Evolutionary conservation across 306 rosid species (phyloP).

Genomic region (Alnus rubra): DNA sequence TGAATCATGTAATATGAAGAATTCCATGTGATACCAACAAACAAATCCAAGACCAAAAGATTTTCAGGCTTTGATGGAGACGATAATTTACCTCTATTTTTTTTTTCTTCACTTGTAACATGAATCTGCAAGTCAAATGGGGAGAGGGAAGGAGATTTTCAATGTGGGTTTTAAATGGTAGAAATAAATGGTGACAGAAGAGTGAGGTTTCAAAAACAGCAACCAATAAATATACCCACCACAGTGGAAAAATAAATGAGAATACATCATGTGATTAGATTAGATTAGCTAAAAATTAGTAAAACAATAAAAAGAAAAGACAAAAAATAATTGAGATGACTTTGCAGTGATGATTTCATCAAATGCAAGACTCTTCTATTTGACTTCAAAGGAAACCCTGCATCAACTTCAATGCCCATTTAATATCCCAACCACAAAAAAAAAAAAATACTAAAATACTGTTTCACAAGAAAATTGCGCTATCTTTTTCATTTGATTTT

Average conservation of each 20-base stretch:
- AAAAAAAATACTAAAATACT: slow-evolving; percentile 5
- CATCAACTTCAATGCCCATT: slow-evolving; percentile 59
- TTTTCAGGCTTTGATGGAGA: slow-evolving; percentile 29
- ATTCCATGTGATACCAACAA: slow-evolving; percentile 8
- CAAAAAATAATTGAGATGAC: neutral
- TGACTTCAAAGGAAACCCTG: slow-evolving; percentile 43
- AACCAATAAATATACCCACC: slow-evolving; percentile 7
- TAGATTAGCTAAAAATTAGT: slow-evolving; percentile 15
- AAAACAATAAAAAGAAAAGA: neutral
- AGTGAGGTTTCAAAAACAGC: slow-evolving; percentile 23
- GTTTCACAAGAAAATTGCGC: slow-evolving; percentile 20
- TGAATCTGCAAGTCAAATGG: slow-evolving; percentile 34
- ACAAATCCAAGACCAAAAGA: neutral
- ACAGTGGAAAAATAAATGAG: slow-evolving; percentile 23
- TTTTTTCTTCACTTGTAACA: slow-evolving; percentile 11
- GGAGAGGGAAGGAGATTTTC: slow-evolving; percentile 16
- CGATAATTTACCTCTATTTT: slow-evolving; percentile 24
- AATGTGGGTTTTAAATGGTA: neutral
- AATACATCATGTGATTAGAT: slow-evolving; percentile 23
- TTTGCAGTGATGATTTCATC: slow-evolving; percentile 24
- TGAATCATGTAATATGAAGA: slow-evolving; percentile 15
- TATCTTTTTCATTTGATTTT: slow-evolving; percentile 11
- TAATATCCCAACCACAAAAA: slow-evolving; percentile 24
- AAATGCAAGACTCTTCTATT: slow-evolving; percentile 30
- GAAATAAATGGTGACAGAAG: slow-evolving; percentile 40